Percentiles rank a stretch among this genome's conserved stretches.
phyloP scores from a whole-genome alignment of 2,329 filamentous ascomycete genomes.

The Myriosclerotinia scirpicola region DNA sequence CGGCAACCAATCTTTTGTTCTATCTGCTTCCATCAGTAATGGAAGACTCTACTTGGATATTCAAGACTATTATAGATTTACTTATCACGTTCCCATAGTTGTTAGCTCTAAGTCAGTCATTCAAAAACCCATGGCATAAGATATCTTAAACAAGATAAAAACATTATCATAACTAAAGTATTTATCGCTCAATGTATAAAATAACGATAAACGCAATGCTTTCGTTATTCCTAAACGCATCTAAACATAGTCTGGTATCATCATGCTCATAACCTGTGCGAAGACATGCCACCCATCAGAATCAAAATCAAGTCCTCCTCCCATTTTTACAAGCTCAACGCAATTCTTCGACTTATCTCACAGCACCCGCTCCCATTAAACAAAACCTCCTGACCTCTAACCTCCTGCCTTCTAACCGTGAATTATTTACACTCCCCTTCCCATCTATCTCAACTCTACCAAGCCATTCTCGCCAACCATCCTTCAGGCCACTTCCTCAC shows the following conservation, averaged over 20 bases:
- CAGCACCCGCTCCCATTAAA: not conserved
- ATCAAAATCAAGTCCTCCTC: not conserved
- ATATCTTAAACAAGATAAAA: not conserved
- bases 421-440: not conserved
- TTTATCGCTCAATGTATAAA: not conserved
- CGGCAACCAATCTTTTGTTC: not conserved
- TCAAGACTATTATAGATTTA: too few species aligned
- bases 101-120: too few species aligned
- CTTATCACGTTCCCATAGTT: too few species aligned
- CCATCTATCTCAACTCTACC: conserved; percentile 47
- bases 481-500: conserved; percentile 60
- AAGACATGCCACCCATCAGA: not conserved
- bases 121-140: too few species aligned
- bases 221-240: not conserved
- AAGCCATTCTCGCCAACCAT: conserved; percentile 59
- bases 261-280: not conserved
- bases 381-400: not conserved
- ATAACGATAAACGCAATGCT: not conserved
- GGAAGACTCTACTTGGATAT: too few species aligned
- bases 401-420: not conserved
- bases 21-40: too few species aligned
- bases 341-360: not conserved
- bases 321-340: not conserved
- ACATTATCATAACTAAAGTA: not conserved
- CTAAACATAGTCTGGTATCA: not conserved